Conservation (phyloP, 306 rosid species). For the Glycine tomentella region DNA sequence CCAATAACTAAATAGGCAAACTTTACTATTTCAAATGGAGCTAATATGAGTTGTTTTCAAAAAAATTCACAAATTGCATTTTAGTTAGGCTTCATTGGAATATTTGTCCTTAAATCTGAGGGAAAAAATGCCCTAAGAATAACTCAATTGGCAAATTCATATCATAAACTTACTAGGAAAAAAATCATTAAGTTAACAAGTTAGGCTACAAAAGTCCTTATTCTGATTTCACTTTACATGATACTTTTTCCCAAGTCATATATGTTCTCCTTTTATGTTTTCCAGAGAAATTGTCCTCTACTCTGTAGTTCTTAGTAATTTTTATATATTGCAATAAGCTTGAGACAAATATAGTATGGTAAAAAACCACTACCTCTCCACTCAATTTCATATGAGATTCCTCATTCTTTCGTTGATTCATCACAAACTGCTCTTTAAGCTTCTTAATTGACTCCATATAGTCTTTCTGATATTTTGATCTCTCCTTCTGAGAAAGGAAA, state of each 20-base stretch:
- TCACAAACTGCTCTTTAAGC: constrained; percentile 82
- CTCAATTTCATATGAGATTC: constrained; percentile 49
- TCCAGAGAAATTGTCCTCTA: constrained; percentile 37
- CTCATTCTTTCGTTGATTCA: constrained; percentile 67
- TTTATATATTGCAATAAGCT: constrained; percentile 2
- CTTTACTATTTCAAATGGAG: constrained; percentile 25
- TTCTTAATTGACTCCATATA: constrained; percentile 90
- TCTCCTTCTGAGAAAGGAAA: constrained; percentile 72
- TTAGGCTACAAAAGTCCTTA: constrained; percentile 18
- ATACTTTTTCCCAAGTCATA: too few relatives aligned
- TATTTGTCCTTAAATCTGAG: constrained; percentile 6
- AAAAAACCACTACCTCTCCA: constrained; percentile 51
- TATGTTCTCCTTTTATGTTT: too few relatives aligned
- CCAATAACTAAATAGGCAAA: constrained; percentile 18
- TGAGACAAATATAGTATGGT: constrained; percentile 16
- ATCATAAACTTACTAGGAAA: constrained; percentile 16
- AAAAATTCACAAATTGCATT: constrained; percentile 18
- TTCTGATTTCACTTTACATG: too few relatives aligned
- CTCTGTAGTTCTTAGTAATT: constrained; percentile 23
- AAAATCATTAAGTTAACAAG: constrained; percentile 9
- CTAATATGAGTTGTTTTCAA: constrained; percentile 23
- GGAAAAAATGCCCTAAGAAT: neutral
- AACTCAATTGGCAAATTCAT: too few relatives aligned
- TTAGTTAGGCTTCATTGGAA: constrained; percentile 23
- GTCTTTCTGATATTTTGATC: constrained; percentile 84